Evolutionary conservation across 1,284 basidiomycete species (phyloP).

Genomic region (Stygiomarasmius scandens): DNA sequence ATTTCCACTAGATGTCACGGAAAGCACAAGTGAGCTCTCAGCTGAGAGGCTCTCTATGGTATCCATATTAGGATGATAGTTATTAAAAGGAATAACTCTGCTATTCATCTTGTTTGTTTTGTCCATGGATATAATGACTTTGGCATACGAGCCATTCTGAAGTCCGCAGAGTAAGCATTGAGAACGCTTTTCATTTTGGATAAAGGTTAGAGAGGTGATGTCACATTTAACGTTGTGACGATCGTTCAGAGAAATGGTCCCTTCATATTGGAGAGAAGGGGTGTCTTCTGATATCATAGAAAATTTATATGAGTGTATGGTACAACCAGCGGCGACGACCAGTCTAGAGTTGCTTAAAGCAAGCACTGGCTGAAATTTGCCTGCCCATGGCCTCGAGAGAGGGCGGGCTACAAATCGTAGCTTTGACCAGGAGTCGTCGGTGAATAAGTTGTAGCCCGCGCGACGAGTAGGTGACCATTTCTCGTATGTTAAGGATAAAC

Average conservation of each 20-base stretch:
- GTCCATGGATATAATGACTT: conserved; percentile 36
- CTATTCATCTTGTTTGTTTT: conserved; percentile 18
- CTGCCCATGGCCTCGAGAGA: conserved; percentile 63
- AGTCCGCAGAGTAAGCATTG: conserved; percentile 61
- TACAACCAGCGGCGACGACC: conserved; percentile 62
- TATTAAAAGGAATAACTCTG: conserved; percentile 22
- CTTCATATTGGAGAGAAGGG: conserved; percentile 56
- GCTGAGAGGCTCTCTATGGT: conserved; percentile 60
- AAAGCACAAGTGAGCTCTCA: conserved; percentile 46
- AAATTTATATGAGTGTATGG: conserved; percentile 64
- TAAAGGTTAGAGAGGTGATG: conserved; percentile 52
- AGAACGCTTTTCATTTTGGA: conserved; percentile 52
- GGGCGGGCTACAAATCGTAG: conserved; percentile 65
- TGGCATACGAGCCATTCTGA: conserved; percentile 60
- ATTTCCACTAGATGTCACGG: conserved; percentile 57
- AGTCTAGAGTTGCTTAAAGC: conserved; percentile 59
- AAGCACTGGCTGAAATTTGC: conserved; percentile 60
- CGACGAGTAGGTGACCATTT: conserved; percentile 50
- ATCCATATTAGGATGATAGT: conserved; percentile 31
- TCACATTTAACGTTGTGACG: conserved; percentile 43
- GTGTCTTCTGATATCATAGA: conserved; percentile 26
- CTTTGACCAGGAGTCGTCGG: conserved; percentile 59
- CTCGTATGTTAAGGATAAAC: conserved; percentile 47
- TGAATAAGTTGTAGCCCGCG: conserved; percentile 54
- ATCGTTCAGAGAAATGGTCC: conserved; percentile 44